Evolutionary conservation across 495 filamentous ascomycete genomes (phyloP).

Genomic region (Talaromyces trachyspermus): DNA sequence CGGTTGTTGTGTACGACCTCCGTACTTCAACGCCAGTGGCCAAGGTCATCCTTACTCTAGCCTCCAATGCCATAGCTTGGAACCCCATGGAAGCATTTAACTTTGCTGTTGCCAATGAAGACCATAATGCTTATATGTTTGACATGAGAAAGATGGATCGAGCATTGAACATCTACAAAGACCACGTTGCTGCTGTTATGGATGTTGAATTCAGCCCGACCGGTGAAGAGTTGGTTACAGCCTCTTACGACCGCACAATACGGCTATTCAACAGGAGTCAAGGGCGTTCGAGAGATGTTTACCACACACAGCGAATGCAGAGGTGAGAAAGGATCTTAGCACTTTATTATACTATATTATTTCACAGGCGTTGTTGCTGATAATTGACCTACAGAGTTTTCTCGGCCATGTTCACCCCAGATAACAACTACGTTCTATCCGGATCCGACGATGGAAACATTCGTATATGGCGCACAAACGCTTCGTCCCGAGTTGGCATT

Average conservation of each 20-base stretch:
- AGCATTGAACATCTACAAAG: constrained; percentile 86
- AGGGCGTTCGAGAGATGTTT: constrained; percentile 85
- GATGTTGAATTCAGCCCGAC: constrained; percentile 93
- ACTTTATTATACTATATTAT: neutral
- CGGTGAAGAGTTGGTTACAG: constrained; percentile 86
- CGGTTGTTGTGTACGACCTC: constrained; percentile 81
- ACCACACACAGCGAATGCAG: constrained; percentile 98
- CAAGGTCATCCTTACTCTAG: constrained; percentile 69
- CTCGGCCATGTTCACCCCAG: constrained; percentile 73
- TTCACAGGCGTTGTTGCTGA: constrained; percentile 8
- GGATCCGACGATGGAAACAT: constrained; percentile 92
- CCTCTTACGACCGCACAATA: constrained; percentile 76
- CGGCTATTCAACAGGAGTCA: constrained; percentile 72
- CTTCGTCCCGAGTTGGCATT: constrained; percentile 77
- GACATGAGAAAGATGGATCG: constrained; percentile 81
- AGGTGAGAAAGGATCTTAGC: constrained; percentile 31
- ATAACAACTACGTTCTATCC: constrained; percentile 78
- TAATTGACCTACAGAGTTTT: constrained; percentile 54
- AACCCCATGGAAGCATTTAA: constrained; percentile 97
- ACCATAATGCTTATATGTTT: constrained; percentile 75
- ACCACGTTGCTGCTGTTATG: constrained; percentile 95
- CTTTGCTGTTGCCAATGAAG: constrained; percentile 74
- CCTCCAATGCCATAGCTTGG: constrained; percentile 82
- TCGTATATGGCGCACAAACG: constrained; percentile 82
- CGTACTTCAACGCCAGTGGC: constrained; percentile 77